These are phyloP conservation scores for Aspergillus fischeri DNA, from an alignment of 2,329 filamentous ascomycete genomes.

Conservation along the genomic window DNA sequence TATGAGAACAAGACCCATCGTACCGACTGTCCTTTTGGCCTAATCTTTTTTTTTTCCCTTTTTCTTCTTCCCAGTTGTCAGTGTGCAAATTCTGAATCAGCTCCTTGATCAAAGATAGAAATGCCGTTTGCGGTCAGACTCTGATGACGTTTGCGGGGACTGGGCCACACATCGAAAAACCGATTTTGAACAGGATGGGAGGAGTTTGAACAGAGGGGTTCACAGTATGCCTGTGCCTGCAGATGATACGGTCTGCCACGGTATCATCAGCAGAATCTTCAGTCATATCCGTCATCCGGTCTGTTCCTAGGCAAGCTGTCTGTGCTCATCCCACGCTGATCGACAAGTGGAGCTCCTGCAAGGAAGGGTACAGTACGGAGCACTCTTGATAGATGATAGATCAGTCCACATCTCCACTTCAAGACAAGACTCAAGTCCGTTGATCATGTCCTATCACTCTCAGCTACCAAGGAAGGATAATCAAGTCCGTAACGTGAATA, in stretches of 20 bases:
- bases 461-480: background rate
- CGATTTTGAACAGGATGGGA: background rate
- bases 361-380: background rate
- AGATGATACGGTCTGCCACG: background rate
- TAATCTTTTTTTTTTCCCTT: background rate
- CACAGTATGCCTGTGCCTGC: background rate
- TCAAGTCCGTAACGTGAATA: background rate
- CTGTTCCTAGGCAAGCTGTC: background rate
- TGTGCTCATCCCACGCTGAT: background rate
- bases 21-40: background rate
- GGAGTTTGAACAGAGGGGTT: background rate
- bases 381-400: background rate
- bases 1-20: background rate
- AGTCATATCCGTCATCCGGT: background rate
- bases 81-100: background rate
- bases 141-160: constrained; percentile 12
- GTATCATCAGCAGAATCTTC: background rate
- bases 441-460: background rate
- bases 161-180: background rate
- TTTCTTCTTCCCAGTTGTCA: background rate
- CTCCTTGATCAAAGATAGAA: background rate
- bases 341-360: background rate
- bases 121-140: constrained; percentile 3
- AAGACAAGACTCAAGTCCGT: background rate
- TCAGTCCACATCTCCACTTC: background rate